Evolutionary conservation across 768 basidiomycete genomes (phyloP), one percentile per base, ranked within the genome.

Genomic region (Boletus insuetus): DNA sequence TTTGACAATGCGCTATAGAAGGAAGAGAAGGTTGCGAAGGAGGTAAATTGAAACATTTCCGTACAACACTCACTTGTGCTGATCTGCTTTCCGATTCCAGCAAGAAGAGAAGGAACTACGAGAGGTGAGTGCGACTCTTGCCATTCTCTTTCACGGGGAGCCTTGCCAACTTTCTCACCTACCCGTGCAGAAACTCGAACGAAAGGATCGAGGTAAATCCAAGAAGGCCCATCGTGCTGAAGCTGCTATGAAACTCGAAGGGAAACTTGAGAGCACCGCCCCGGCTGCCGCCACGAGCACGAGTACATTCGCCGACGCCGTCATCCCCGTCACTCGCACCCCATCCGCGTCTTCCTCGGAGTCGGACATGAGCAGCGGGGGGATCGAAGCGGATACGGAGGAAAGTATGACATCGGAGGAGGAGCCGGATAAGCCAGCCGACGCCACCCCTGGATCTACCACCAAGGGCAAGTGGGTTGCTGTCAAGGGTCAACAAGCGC

Each of bases 361-460:
- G 64, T 80, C 81, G 26, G 86, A 86, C 62, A 77, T 69, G 54
- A 82, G 75, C 66, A 84, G 78, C 17, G 82, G 82, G 14, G 78
- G 76, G 19, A 79, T 79, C 49, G 89, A 89, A 55, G 87, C 85
- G 9, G 89, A 91, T 64, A 82, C 82, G 22, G 89, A 91, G 69
- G 86, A 85, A 65, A 88, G 86, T 64, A 74, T 86, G 59, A 85
- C 87, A 4, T 88, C 87, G 34, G 89, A 90, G 62, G 88, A 79
- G 53, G 82, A 89, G 64, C 65, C 68, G 20, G 80, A 84, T 39
- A 81, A 80, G 63, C 61, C 66, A 19, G 68, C 65, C 42, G 51
- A 47, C 32, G 46, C 51, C 49, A 47, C 51, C 13, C 14, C 34
- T 35, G 34, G 14, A 35, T 35, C 34, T 13, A 13, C 13, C 34